A percentile compares a stretch with the other conserved stretches of the same genome.
These are phyloP conservation scores for Hypoxylon trugodes DNA, from an alignment of 495 filamentous ascomycete species.

Conservation along the genomic window DNA sequence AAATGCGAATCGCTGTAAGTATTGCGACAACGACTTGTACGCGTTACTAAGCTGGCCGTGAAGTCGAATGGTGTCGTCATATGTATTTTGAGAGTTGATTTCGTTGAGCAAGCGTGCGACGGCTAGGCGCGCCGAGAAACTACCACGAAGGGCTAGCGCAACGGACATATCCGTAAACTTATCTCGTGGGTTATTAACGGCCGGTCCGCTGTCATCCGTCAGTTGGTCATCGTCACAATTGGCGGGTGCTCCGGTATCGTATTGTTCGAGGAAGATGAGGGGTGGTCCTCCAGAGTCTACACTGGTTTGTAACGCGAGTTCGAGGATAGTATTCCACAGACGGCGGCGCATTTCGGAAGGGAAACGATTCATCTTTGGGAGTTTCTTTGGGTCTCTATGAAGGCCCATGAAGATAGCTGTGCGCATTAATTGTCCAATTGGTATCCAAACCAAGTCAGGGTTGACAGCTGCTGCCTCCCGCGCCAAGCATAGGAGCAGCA, in stretches of 20 bases:
- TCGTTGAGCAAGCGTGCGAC: conserved; percentile 59
- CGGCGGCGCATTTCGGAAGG: conserved; percentile 67
- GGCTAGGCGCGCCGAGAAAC: conserved; percentile 56
- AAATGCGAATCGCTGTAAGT: conserved; percentile 45
- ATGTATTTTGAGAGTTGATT: conserved; percentile 46
- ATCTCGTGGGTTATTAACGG: conserved; percentile 42
- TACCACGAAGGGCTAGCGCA: conserved; percentile 55
- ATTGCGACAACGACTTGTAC: conserved; percentile 49
- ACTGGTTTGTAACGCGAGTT: conserved; percentile 56
- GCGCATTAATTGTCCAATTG: conserved; percentile 23
- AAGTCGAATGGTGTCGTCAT: conserved; percentile 44
- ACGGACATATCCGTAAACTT: conserved; percentile 56
- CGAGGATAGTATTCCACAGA: conserved; percentile 64
- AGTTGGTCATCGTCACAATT: conserved; percentile 59
- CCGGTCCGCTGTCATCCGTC: conserved; percentile 27
- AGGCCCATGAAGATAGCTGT: conserved; percentile 38
- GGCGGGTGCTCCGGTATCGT: conserved; percentile 58
- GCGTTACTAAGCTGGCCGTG: conserved; percentile 50
- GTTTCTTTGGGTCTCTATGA: conserved; percentile 38
- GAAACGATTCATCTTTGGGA: conserved; percentile 41
- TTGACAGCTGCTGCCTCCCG: conserved; percentile 55
- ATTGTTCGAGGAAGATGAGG: conserved; percentile 51
- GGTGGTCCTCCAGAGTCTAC: conserved; percentile 64
- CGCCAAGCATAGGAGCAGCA: conserved; percentile 59
- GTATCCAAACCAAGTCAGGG: conserved; percentile 50